Base-by-base conservation (phyloP, 208 protist species). In the Trypanosoma mega region DNA sequence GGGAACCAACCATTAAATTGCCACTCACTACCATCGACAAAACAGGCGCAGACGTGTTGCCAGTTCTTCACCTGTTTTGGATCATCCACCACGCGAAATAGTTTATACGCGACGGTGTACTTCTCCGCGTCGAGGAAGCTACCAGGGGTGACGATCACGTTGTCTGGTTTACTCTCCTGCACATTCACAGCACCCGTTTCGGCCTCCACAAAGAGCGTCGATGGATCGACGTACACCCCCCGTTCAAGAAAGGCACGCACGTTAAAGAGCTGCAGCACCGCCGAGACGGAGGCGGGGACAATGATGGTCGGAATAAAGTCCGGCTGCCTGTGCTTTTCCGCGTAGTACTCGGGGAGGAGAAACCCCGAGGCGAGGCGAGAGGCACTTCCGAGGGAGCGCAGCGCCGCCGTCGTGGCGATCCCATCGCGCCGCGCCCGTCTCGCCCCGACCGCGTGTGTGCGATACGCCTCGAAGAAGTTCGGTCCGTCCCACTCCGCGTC, bases 281-380 rank as follows among this genome's bases (percentile, higher is more conserved):
- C 75, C 18, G 85, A 85, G 56, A 85, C 68, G 43, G 80, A 70
- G 23, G 81, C 72, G 0, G 85, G 76, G 16, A 95, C 74, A 36
- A 95, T 63, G 44, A 95, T 88, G 48, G 92, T 86, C 18, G 85
- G 89, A 69, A 82, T 83, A 59, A 95, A 95, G 69, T 95, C 82
- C 0, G 80, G 74, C 53, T 78, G 34, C 20, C 68, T 54, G 54
- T 81, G 72, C 18, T 76, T 76, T 1, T 66, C 59, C 27, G 60
- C 48, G 63, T 80, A 83, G 57, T 68, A 68, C 39, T 58, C 47
- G 5, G 63, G 45, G n/a, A 77, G 41, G 16, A 78, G 27, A 56
- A 89, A 84, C 3, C 82, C 82, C 4, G 65, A 59, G n/a, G 69
- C 68, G 36, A 89, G 72, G 18, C 71, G 80, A 50, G 74, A 64